Conservation (phyloP, 768 basidiomycete genomes). For the Calocybe gangraenosa region DNA sequence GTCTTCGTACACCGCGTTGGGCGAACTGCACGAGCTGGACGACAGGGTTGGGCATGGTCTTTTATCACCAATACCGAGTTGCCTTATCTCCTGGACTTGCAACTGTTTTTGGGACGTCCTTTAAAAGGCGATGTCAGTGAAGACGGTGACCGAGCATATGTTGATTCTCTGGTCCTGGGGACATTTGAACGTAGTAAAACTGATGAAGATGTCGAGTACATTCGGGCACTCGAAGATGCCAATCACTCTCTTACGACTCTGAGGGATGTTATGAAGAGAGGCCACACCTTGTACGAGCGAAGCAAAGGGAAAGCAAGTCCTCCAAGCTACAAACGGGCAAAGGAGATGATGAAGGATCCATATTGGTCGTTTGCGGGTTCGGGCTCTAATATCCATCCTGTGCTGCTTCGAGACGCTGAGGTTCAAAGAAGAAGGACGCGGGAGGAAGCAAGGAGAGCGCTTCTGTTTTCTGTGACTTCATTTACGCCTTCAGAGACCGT, state of each 20-base stretch:
- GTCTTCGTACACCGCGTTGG: slow-evolving; percentile 97
- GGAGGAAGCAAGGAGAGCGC: slow-evolving; percentile 55
- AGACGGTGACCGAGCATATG: slow-evolving; percentile 58
- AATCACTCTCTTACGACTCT: slow-evolving; percentile 64
- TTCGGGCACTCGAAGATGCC: slow-evolving; percentile 58
- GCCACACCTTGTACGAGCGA: slow-evolving; percentile 91
- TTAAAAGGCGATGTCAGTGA: slow-evolving; percentile 49
- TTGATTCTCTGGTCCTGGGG: slow-evolving; percentile 73
- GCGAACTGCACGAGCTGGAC: slow-evolving; percentile 91
- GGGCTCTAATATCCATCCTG: slow-evolving; percentile 69
- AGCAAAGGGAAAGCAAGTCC: slow-evolving; percentile 87
- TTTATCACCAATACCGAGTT: slow-evolving; percentile 84
- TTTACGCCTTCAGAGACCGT: slow-evolving; percentile 89
- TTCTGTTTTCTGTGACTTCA: slow-evolving; percentile 72
- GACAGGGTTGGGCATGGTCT: slow-evolving; percentile 96
- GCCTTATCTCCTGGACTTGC: slow-evolving; percentile 88
- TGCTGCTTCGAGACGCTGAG: slow-evolving; percentile 42
- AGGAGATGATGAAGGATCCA: slow-evolving; percentile 72
- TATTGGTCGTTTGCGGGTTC: slow-evolving; percentile 70
- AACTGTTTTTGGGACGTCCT: slow-evolving; percentile 85
- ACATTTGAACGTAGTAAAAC: slow-evolving; percentile 74
- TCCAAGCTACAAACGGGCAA: slow-evolving; percentile 84
- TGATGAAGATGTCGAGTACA: slow-evolving; percentile 83
- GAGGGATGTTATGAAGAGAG: slow-evolving; percentile 81
- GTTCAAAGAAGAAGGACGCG: slow-evolving; percentile 32